Evolutionary conservation across 371 early-diverging fungal species (phyloP), one percentile per base, ranked within the genome.

Genomic region (Syncephalis plumigaleata): DNA sequence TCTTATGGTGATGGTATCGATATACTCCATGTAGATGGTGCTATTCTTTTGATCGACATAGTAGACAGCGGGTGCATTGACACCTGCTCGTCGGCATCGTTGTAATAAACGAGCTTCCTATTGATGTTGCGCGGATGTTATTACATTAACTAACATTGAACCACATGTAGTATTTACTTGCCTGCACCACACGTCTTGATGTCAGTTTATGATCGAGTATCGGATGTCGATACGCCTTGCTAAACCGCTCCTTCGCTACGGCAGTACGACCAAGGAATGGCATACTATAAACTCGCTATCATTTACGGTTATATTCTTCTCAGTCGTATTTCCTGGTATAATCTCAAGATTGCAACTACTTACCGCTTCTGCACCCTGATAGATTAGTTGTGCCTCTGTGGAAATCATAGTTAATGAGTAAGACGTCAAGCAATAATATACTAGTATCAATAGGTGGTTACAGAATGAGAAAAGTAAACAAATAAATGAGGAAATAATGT

Each of bases 201-300:
- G 89, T 91, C 22, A 93, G 56, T 48, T 82, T 81, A 31, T 74
- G 75, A 58, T 93, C 95, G 31, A 94, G 77, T 25, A 74, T 72
- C 2, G 91, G 90, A 51, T 88, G 87, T n/a, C 97, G 73, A 57
- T 92, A 93, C 0, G 79, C 65, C 60, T 96, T 96, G 46, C 70
- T 67, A 60, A 93, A 93, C 24, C 97, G 71, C 58, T 93, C 77
- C 53, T 89, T 89, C 45, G 73, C 70, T 16, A 88, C 72, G 1
- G 73, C 73, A 15, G 53, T 47, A 9, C 57, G 54, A n/a, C 65
- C 66, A 18, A 62, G 63, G 48, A 70, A 64, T 9, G 66, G 58
- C 2, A 61, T 55, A 25, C 55, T 51, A 56, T 65, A 73, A 3
- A 79, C 67, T 39, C 69, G 57, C 78, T 77, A 36, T 26, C 49